Evolutionary conservation across 805 yeast species (phyloP).

Genomic region (Lipomyces japonicus): DNA sequence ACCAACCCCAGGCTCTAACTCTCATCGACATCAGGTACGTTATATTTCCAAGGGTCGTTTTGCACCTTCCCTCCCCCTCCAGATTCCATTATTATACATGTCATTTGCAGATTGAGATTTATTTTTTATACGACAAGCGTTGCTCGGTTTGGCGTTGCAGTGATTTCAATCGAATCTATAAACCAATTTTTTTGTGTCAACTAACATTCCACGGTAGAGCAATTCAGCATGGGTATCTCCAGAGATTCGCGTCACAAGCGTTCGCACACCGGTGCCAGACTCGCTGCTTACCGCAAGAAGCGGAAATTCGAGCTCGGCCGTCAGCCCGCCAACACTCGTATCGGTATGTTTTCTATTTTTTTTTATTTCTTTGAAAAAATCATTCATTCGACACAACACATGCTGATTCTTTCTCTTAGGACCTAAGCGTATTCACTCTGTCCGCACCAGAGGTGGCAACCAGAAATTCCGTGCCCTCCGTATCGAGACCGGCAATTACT

Average conservation of each 20-base stretch:
- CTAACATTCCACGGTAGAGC: conserved; percentile 9
- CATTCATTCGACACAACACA: not conserved
- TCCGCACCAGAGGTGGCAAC: conserved; percentile 99
- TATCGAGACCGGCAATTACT: conserved; percentile 93
- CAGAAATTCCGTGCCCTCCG: conserved; percentile 99
- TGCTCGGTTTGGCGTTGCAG: not conserved
- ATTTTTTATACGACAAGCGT: no score
- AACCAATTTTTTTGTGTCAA: not conserved
- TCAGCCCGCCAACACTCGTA: conserved; percentile 99
- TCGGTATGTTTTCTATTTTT: conserved; percentile 44
- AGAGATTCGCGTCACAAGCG: conserved; percentile 99
- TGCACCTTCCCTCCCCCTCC: no score
- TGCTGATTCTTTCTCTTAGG: conserved; percentile 37
- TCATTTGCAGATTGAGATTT: no score
- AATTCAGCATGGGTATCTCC: conserved; percentile 87
- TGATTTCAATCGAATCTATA: not conserved
- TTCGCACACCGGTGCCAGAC: conserved; percentile 99
- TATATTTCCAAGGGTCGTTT: no score
- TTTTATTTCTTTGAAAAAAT: not conserved
- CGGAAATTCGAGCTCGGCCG: conserved; percentile 99
- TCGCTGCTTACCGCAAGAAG: conserved; percentile 99
- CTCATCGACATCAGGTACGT: no score
- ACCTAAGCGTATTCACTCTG: conserved; percentile 96
- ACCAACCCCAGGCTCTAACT: no score
- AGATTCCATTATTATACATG: no score